Percentiles rank a stretch among this genome's conserved stretches.
These are phyloP conservation scores for Cruciata laevipes DNA, from an alignment of 257 asterid species.

Conservation along the genomic window DNA sequence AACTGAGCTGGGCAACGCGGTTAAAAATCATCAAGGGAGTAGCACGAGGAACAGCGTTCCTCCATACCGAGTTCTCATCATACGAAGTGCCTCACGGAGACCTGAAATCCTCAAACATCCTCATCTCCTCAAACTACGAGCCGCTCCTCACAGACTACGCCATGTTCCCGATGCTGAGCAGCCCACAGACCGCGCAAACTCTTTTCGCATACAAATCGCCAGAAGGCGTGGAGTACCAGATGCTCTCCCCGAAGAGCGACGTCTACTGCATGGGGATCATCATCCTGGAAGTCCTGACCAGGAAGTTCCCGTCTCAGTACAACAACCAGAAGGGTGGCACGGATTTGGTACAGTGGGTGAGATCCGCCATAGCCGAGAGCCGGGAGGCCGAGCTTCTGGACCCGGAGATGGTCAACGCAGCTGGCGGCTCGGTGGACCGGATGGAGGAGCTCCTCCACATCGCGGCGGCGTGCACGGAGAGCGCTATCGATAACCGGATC, in stretches of 20 bases:
- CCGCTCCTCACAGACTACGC: conserved; percentile 84
- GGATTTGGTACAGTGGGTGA: conserved; percentile 63
- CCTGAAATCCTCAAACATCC: conserved; percentile 85
- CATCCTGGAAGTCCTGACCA: conserved; percentile 62
- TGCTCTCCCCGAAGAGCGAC: conserved; percentile 65
- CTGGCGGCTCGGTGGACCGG: conserved; percentile 22
- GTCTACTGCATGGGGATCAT: conserved; percentile 75
- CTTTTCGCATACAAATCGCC: conserved; percentile 58
- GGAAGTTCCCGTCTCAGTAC: conserved; percentile 84
- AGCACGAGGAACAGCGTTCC: conserved; percentile 72
- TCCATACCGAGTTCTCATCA: conserved; percentile 58
- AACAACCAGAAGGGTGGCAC: conserved; percentile 80
- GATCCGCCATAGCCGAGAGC: conserved; percentile 37
- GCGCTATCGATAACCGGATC: conserved; percentile 38
- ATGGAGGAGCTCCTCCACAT: conserved; percentile 54
- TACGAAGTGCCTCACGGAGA: conserved; percentile 81
- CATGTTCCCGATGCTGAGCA: conserved; percentile 47
- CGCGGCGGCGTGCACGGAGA: conserved; percentile 60
- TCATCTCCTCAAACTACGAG: conserved; percentile 42
- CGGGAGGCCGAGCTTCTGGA: conserved; percentile 53
- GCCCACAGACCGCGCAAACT: conserved; percentile 42
- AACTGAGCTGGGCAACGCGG: conserved; percentile 59
- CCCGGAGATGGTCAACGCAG: conserved; percentile 51
- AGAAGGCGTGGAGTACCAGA: conserved; percentile 49
- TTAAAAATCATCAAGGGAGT: conserved; percentile 71